Percentiles rank a stretch among this genome's conserved stretches.
Conservation (phyloP, 2,329 filamentous ascomycete species). For the Alternaria arbusti region DNA sequence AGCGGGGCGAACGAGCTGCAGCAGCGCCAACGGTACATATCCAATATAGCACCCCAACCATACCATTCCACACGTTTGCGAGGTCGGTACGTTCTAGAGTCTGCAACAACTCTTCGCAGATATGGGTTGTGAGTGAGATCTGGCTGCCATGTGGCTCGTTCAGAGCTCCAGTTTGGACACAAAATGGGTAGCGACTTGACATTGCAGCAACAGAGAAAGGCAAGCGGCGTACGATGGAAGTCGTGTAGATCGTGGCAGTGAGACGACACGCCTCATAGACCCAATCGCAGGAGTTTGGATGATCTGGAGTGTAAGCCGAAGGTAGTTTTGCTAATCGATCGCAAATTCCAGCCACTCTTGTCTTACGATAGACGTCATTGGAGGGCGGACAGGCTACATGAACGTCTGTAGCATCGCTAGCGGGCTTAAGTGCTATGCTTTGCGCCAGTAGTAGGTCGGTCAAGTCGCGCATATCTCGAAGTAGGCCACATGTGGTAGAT, state of each 20-base stretch:
- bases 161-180: conserved; percentile 1
- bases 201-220: conserved; percentile 40
- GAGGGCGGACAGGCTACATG: conserved; percentile 1
- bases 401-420: conserved; percentile 5
- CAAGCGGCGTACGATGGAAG: conserved; percentile 33
- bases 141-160: not conserved
- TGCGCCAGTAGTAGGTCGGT: conserved; percentile 36
- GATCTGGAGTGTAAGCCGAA: conserved; percentile 29
- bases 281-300: conserved; percentile 33
- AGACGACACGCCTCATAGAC: conserved; percentile 46
- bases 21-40: conserved; percentile 39
- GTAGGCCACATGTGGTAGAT: conserved; percentile 25
- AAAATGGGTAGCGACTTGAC: conserved; percentile 17
- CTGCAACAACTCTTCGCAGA: conserved; percentile 31
- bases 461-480: conserved; percentile 42
- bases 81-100: conserved; percentile 31
- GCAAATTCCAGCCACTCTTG: conserved; percentile 19
- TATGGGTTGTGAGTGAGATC: conserved; percentile 10
- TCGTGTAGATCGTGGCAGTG: conserved; percentile 40
- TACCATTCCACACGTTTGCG: conserved; percentile 37
- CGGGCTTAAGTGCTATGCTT: not conserved
- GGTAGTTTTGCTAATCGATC: conserved; percentile 25
- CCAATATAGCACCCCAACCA: conserved; percentile 47
- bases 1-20: conserved; percentile 27
- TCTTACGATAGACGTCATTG: conserved; percentile 17